Base-by-base conservation (phyloP, 176 grass and related monocot species). In the Hordeum marinum region DNA sequence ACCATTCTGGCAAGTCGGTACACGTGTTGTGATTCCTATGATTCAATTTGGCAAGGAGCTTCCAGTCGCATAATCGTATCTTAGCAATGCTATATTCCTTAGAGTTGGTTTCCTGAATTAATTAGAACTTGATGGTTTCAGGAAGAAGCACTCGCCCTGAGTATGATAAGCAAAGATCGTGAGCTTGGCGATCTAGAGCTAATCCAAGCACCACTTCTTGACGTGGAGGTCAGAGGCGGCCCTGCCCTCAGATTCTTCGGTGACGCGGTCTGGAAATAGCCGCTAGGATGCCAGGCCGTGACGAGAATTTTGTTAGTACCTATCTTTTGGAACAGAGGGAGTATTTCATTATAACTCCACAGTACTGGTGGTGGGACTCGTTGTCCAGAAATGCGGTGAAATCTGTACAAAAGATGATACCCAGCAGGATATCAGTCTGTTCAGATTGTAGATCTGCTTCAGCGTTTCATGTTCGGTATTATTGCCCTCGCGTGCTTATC, bases 191-290 rank as follows among this genome's bases (percentile, higher is more conserved):
- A 63, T 42, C 63, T 94, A 84, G 81, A 86, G 83, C 62, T 84
- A 88, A 86, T 91, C 71, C 80, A 91, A 73, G 86, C 89, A 36
- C 80, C 71, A 8, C 35, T 89, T 7, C 76, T 89, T 18, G 75
- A 94, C 31, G 58, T 91, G 26, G 92, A 94, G 77, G 63, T 86
- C 42, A 91, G 78, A 89, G 89, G 92, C 40, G 76, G 84, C 73
- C 92, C 86, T 35, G 83, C 83, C 18, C 86, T 94, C 70, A 86
- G 80, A 81, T 94, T 86, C 67, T 55, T 94, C 64, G 63, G 92
- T 2, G 86, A 94, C 18, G 74, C 76, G 21, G 83, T 94, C 48
- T 91, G 86, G 89, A 89, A 91, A 64, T 91, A 88, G 79, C 7
- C 18, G 36, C 50, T 63, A 14, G 27, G 45, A 45, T 79, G 21